Evolutionary conservation across 345 rosid genomes (phyloP), one percentile per base, ranked within the genome.

Genomic region (Pistacia vera): DNA sequence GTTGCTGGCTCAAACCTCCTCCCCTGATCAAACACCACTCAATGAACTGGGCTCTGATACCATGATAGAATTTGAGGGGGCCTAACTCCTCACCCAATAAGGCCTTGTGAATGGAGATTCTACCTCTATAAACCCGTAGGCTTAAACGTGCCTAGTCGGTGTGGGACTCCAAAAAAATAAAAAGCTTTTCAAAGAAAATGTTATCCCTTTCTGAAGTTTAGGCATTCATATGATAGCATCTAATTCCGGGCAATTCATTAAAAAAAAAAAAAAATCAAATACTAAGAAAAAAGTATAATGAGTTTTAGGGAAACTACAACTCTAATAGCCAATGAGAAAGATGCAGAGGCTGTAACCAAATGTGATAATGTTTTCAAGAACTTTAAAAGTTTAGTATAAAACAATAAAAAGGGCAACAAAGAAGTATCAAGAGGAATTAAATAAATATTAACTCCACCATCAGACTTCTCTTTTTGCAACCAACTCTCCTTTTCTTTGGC

Each of bases 401-500:
- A 77, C 49, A 25, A 3, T 44, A 52, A 35, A 72, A 72, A 25
- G 5, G 58, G 59, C 1, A 28, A 73, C 33, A 18, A 44, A 61
- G 22, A 74, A 66, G 44, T 57, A 66, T 54, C 33, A 48, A 14
- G 36, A 68, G 77, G 52, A 20, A 76, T 11, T 38, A 38, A 36
- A 74, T 72, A 57, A 49, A 76, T 52, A 60, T 67, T 59, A 5
- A 41, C 71, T 63, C 93, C 63, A 92, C 94, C 99, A 95, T 95
- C 52, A 93, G 85, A 66, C 78, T 86, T 86, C 92, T 89, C 82
- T 95, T 84, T 82, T 93, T 89, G 88, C 87, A 38, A 86, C 77
- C 60, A 86, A 77, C 75, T 88, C 97, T 92, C 93, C 63, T 90
- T 93, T 82, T 93, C 95, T 81, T 90, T 12, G 91, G 92, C 83